phyloP scores from a whole-genome alignment of 164 flowering plant genomes.

The Dillenia turbinata region DNA sequence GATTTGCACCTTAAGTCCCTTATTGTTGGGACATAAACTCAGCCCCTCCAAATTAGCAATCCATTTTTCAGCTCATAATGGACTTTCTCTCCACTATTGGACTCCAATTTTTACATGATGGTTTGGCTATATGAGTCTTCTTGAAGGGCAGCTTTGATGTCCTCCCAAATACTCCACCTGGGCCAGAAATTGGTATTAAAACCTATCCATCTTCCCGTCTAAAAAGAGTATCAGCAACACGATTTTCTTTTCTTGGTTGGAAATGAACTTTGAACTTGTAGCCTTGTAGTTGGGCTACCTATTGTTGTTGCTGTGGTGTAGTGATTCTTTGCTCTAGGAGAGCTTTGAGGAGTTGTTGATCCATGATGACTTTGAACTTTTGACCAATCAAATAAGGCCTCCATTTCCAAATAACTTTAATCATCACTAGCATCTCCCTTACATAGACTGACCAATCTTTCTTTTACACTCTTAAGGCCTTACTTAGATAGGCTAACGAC shows the following conservation, averaged over 20 bases:
- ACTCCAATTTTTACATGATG: background rate
- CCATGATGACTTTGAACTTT: background rate
- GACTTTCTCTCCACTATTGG: too few relatives aligned
- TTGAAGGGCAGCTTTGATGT: too few relatives aligned
- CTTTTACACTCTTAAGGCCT: too few relatives aligned
- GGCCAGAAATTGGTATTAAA: too few relatives aligned
- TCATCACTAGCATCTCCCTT: background rate
- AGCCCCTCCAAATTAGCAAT: background rate
- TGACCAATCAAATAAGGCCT: background rate
- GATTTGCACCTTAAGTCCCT: too few relatives aligned
- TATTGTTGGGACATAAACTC: background rate
- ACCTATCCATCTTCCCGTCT: background rate
- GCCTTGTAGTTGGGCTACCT: background rate
- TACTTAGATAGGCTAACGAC: background rate
- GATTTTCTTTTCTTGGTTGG: background rate
- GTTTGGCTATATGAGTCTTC: background rate
- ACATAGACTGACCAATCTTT: too few relatives aligned
- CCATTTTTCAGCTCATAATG: too few relatives aligned
- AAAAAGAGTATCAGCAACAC: background rate
- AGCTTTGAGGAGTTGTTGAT: background rate
- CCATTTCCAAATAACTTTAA: background rate
- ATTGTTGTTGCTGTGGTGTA: background rate
- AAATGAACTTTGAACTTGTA: background rate
- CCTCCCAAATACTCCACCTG: too few relatives aligned
- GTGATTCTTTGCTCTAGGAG: background rate